These are phyloP conservation scores for Orobanche coerulescens DNA, from an alignment of 257 asterid genomes.

Conservation along the genomic window DNA sequence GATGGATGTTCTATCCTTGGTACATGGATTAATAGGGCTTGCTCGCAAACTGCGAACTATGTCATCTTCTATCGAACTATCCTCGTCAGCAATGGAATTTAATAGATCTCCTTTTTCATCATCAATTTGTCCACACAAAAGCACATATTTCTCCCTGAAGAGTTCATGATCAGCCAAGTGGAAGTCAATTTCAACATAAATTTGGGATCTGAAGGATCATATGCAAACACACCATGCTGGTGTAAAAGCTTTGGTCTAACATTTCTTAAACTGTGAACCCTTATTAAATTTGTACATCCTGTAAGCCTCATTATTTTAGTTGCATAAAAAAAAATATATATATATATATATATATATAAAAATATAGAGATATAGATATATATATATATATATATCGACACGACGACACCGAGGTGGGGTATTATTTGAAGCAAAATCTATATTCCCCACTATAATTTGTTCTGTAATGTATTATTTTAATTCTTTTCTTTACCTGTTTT, in stretches of 20 bases:
- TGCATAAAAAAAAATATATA: neutral
- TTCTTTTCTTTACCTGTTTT: slow-evolving; percentile 14
- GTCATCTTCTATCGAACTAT: slow-evolving; percentile 73
- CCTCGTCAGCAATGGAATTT: slow-evolving; percentile 50
- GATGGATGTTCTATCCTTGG: slow-evolving; percentile 88
- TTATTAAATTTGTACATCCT: neutral
- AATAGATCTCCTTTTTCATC: slow-evolving; percentile 58
- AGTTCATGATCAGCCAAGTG: slow-evolving; percentile 25
- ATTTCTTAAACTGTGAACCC: slow-evolving; percentile 16
- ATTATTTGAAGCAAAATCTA: slow-evolving; percentile 15
- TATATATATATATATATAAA: neutral
- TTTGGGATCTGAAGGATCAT: slow-evolving; percentile 6
- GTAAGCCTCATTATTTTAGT: neutral
- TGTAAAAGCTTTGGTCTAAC: slow-evolving; percentile 6
- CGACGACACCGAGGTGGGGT: neutral
- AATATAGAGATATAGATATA: neutral
- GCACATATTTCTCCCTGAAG: slow-evolving; percentile 88
- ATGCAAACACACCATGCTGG: slow-evolving; percentile 14
- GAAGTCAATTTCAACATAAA: slow-evolving; percentile 21
- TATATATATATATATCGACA: neutral
- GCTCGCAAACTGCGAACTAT: slow-evolving; percentile 77
- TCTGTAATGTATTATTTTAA: neutral
- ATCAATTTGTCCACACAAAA: slow-evolving; percentile 81
- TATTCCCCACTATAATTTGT: neutral
- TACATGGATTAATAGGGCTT: slow-evolving; percentile 77